These are phyloP conservation scores for Fusarium paranaense DNA, from an alignment of 2,329 filamentous ascomycete genomes.

Conservation along the genomic window DNA sequence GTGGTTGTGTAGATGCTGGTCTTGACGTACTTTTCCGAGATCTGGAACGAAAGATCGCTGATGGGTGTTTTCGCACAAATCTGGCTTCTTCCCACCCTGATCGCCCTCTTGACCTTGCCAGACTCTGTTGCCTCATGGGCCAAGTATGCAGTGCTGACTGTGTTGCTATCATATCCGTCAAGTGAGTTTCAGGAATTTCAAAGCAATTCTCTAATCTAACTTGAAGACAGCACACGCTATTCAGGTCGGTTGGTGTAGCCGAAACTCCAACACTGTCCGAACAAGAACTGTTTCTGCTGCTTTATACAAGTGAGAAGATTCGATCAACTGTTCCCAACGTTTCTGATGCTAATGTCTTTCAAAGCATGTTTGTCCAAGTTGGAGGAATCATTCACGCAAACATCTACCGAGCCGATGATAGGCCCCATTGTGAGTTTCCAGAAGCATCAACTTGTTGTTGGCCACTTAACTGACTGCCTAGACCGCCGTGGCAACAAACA, in stretches of 20 bases:
- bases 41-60: slow-evolving; percentile 60
- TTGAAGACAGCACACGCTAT: slow-evolving; percentile 44
- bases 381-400: slow-evolving; percentile 55
- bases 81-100: slow-evolving; percentile 70
- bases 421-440: slow-evolving; percentile 6
- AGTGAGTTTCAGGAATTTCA: slow-evolving; percentile 39
- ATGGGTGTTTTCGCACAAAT: slow-evolving; percentile 56
- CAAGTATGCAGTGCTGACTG: slow-evolving; percentile 49
- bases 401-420: slow-evolving; percentile 41
- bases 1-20: slow-evolving; percentile 1
- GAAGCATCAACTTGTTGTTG: too few relatives aligned
- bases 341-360: not conserved
- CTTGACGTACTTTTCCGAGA: slow-evolving; percentile 45
- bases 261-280: slow-evolving; percentile 70
- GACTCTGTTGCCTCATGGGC: slow-evolving; percentile 46
- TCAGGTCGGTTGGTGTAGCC: slow-evolving; percentile 67
- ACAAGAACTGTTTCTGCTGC: slow-evolving; percentile 70
- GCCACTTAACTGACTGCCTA: not conserved
- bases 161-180: slow-evolving; percentile 54
- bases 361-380: slow-evolving; percentile 56
- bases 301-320: slow-evolving; percentile 61
- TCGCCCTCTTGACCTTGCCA: slow-evolving; percentile 50
- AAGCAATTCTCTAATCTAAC: not conserved
- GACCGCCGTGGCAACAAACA: slow-evolving; percentile 17
- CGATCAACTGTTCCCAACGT: not conserved